Evolutionary conservation across 225 moss, liverwort and hornwort genomes (phyloP).

Genomic region (Pleurozium schreberi): DNA sequence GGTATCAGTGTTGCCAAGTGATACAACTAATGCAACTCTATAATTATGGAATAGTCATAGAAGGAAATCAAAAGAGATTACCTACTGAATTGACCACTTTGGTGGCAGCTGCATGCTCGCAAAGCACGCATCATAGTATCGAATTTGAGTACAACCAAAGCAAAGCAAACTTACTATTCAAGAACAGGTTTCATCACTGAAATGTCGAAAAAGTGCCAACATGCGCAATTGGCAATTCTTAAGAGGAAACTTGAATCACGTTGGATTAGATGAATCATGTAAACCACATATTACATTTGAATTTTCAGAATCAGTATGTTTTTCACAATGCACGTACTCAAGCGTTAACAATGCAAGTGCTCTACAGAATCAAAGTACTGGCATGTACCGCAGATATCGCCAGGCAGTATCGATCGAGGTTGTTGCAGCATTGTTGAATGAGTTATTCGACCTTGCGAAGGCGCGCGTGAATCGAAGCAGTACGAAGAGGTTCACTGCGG

Average conservation of each 20-base stretch:
- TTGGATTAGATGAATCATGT: background rate
- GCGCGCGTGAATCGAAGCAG: background rate
- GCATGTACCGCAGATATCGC: background rate
- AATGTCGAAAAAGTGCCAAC: background rate
- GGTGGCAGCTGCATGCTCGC: too few species aligned
- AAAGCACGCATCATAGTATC: too few species aligned
- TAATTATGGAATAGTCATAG: too few species aligned
- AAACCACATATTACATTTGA: background rate
- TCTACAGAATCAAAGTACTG: background rate
- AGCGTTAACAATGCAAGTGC: background rate
- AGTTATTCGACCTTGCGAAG: background rate
- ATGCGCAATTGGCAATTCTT: background rate
- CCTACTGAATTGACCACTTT: too few species aligned
- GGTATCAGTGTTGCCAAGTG: too few species aligned
- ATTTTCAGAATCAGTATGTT: background rate
- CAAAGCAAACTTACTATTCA: background rate
- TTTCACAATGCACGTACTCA: background rate
- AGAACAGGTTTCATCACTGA: background rate
- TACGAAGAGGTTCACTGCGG: background rate
- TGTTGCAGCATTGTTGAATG: background rate
- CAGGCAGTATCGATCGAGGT: background rate
- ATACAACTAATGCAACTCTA: too few species aligned
- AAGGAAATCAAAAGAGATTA: too few species aligned
- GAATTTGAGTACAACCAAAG: background rate
- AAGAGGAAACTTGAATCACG: background rate